These are phyloP conservation scores for Neurospora discreta DNA, from an alignment of 495 filamentous ascomycete species.

Conservation along the genomic window DNA sequence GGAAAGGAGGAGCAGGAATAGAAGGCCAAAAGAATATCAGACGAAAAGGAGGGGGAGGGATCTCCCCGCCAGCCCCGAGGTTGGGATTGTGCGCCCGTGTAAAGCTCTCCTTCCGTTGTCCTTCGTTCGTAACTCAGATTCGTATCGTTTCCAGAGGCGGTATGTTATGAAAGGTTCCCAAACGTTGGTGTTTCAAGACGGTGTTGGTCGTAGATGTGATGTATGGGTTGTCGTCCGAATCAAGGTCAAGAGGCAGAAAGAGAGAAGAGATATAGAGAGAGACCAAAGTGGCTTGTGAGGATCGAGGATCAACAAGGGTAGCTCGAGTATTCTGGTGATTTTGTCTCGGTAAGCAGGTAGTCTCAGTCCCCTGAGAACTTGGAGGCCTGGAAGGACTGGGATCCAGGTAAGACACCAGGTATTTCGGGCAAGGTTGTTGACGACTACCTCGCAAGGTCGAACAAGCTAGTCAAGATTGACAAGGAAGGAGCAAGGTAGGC, in stretches of 20 bases:
- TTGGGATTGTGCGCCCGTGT: neutral
- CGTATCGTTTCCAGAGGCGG: neutral
- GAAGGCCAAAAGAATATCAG: neutral
- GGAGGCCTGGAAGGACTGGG: neutral
- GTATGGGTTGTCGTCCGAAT: neutral
- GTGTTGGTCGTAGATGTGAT: neutral
- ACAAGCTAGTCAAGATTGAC: neutral
- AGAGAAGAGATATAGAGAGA: neutral
- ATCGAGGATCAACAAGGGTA: neutral
- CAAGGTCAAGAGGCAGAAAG: neutral
- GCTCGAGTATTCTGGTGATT: neutral
- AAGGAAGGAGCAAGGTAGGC: neutral
- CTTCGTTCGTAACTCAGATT: neutral
- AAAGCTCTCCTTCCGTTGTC: neutral
- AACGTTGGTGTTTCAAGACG: neutral
- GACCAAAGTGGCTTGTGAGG: neutral
- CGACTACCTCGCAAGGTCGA: neutral
- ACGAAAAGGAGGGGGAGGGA: neutral
- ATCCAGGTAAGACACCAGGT: neutral
- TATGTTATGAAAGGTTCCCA: neutral
- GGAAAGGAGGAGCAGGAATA: neutral
- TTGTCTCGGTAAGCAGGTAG: neutral
- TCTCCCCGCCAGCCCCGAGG: neutral
- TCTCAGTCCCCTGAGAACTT: neutral
- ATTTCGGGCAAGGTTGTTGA: neutral